phyloP scores from a whole-genome alignment of 148 eudicot genomes.

The Chenopodium quinoa region DNA sequence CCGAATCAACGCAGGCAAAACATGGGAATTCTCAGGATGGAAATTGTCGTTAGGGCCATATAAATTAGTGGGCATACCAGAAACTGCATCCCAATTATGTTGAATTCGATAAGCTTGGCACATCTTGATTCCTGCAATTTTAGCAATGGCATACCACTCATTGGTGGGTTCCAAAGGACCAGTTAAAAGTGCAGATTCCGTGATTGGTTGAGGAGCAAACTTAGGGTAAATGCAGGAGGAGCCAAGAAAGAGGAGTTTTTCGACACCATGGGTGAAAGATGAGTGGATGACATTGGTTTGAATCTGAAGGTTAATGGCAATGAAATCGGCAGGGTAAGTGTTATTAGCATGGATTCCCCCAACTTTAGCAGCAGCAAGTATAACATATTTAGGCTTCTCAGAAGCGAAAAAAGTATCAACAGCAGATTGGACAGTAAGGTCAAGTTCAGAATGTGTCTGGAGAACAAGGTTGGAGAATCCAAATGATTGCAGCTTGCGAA shows the following conservation, averaged over 20 bases:
- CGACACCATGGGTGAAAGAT: slow-evolving; percentile 47
- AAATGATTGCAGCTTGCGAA: slow-evolving; percentile 50
- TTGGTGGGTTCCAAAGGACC: slow-evolving; percentile 91
- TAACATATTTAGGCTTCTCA: slow-evolving; percentile 66
- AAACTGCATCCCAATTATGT: slow-evolving; percentile 46
- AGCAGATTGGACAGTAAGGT: slow-evolving; percentile 71
- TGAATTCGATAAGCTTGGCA: slow-evolving; percentile 58
- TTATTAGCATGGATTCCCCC: slow-evolving; percentile 98
- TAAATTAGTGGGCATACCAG: slow-evolving; percentile 93
- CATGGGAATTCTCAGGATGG: slow-evolving; percentile 94
- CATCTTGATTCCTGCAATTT: slow-evolving; percentile 91
- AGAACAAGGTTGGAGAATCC: slow-evolving; percentile 71
- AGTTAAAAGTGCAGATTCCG: slow-evolving; percentile 70
- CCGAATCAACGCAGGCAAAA: slow-evolving; percentile 83
- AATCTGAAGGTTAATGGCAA: slow-evolving; percentile 78
- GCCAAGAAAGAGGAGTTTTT: slow-evolving; percentile 77
- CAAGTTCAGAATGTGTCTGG: slow-evolving; percentile 77
- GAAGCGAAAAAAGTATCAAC: slow-evolving; percentile 76
- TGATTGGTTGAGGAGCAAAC: slow-evolving; percentile 91
- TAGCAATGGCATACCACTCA: slow-evolving; percentile 94
- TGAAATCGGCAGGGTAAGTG: slow-evolving; percentile 94
- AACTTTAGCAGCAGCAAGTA: slow-evolving; percentile 98
- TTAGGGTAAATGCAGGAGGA: slow-evolving; percentile 98
- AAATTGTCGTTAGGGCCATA: slow-evolving; percentile 97
- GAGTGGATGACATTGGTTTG: slow-evolving; percentile 89